Evolutionary conservation across 345 rosid genomes (phyloP).

Genomic region (Ailanthus altissimus): DNA sequence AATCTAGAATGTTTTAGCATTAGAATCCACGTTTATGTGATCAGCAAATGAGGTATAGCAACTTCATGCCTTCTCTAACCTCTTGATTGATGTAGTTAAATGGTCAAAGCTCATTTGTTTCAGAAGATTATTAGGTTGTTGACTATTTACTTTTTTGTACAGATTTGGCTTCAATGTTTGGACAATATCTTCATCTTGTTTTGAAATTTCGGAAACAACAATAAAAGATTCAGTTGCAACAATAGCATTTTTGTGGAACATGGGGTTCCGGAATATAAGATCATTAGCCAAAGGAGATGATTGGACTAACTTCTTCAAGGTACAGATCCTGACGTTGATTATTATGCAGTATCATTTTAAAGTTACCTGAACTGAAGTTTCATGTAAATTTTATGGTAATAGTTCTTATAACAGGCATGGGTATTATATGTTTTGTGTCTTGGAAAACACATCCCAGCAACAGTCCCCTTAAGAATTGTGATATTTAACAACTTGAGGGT

Average conservation of each 20-base stretch:
- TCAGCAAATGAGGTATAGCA: not conserved
- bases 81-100: not conserved
- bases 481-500: not conserved
- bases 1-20: not conserved
- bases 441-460: not conserved
- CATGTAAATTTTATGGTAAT: not conserved
- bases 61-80: not conserved
- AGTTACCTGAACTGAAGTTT: not conserved
- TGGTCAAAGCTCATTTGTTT: conserved; percentile 4
- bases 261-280: conserved; percentile 34
- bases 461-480: not conserved
- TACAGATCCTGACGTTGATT: conserved; percentile 23
- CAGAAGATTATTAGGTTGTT: not conserved
- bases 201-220: conserved; percentile 52
- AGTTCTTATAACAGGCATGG: not conserved
- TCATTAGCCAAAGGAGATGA: conserved; percentile 63
- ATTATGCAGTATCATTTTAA: not conserved
- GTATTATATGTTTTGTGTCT: not conserved
- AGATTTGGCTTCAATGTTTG: conserved; percentile 56
- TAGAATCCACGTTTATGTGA: not conserved
- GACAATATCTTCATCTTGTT: conserved; percentile 49
- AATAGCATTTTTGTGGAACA: conserved; percentile 58
- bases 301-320: conserved; percentile 69
- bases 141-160: conserved; percentile 33
- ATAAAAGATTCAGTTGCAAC: conserved; percentile 49